Conservation (phyloP, 2,329 filamentous ascomycete genomes). For the Stachybotrys chartarum region DNA sequence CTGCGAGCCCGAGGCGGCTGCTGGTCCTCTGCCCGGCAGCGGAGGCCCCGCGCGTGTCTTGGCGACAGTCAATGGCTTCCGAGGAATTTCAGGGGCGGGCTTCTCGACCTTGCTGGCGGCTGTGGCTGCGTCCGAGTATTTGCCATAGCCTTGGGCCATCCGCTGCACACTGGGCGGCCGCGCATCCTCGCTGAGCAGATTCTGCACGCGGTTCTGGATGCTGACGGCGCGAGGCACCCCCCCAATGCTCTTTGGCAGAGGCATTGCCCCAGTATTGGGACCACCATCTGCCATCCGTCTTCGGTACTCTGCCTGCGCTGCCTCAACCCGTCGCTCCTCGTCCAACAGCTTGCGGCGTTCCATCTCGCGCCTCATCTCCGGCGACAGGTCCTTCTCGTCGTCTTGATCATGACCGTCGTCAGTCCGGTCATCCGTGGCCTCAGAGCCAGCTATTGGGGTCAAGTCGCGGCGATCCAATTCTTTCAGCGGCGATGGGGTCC, state of each 20-base stretch:
- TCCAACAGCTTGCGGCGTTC: conserved; percentile 75
- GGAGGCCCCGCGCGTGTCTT: conserved; percentile 20
- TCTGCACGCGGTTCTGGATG: conserved; percentile 89
- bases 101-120: conserved; percentile 29
- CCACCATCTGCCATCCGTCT: conserved; percentile 56
- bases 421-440: conserved; percentile 51
- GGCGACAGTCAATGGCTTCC: conserved; percentile 40
- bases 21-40: conserved; percentile 13
- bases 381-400: conserved; percentile 63
- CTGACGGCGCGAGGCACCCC: conserved; percentile 62
- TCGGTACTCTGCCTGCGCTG: conserved; percentile 82
- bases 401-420: conserved; percentile 58
- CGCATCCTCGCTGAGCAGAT: conserved; percentile 71
- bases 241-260: conserved; percentile 48
- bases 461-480: conserved; percentile 42
- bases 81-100: conserved; percentile 35
- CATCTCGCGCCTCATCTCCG: conserved; percentile 83
- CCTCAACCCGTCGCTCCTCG: conserved; percentile 85
- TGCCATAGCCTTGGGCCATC: conserved; percentile 85
- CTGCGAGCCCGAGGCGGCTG: background rate
- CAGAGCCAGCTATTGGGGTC: conserved; percentile 70
- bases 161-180: conserved; percentile 49
- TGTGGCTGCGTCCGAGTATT: conserved; percentile 59
- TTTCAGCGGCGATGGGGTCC: conserved; percentile 43
- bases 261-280: conserved; percentile 26